Evolutionary conservation across 1,284 basidiomycete genomes (phyloP).

Genomic region (Sphaerobolus stellatus): DNA sequence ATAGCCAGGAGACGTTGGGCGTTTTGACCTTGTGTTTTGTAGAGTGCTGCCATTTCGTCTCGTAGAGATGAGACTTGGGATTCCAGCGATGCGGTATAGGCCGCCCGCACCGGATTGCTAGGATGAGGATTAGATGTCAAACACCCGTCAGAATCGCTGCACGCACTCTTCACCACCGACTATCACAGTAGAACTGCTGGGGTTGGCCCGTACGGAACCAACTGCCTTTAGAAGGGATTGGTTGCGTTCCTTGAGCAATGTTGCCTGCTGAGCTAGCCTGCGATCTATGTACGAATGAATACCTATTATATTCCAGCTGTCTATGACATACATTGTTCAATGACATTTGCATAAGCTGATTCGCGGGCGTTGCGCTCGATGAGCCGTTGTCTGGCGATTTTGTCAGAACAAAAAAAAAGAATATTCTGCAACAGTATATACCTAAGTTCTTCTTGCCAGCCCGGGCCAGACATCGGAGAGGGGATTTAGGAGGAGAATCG

Average conservation of each 20-base stretch:
- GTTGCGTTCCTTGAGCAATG: conserved; percentile 87
- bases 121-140: conserved; percentile 11
- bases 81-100: conserved; percentile 89
- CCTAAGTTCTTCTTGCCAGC: conserved; percentile 72
- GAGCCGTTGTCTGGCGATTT: conserved; percentile 57
- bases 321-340: conserved; percentile 77
- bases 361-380: conserved; percentile 75
- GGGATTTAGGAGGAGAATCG: neutral
- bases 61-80: conserved; percentile 88
- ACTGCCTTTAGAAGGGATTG: conserved; percentile 78
- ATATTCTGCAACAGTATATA: neutral
- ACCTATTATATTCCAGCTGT: conserved; percentile 7
- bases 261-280: conserved; percentile 84
- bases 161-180: conserved; percentile 74
- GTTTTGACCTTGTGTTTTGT: conserved; percentile 96
- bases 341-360: conserved; percentile 76
- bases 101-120: conserved; percentile 80
- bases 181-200: conserved; percentile 61
- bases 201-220: conserved; percentile 63
- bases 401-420: conserved; percentile 16
- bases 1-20: conserved; percentile 88
- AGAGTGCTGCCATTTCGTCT: conserved; percentile 88
- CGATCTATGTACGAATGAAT: conserved; percentile 57
- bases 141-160: no score
- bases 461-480: conserved; percentile 67